Evolutionary conservation across 1,139 yeast species (phyloP).

Genomic region (Hemisphaericaspora xylofermentans): DNA sequence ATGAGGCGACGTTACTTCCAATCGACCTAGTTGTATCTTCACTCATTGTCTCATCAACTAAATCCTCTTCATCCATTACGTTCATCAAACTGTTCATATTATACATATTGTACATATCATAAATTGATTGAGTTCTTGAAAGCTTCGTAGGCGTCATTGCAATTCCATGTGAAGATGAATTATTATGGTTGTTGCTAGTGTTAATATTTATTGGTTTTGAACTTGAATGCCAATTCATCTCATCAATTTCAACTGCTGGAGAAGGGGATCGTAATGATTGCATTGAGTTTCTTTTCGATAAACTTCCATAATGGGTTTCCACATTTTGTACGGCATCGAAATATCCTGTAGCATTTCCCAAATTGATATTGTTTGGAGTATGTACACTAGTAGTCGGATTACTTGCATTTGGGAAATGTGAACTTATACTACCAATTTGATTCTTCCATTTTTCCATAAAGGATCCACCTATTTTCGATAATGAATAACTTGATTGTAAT

Average conservation of each 20-base stretch:
- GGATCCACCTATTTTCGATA: constrained; percentile 44
- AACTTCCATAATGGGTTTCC: constrained; percentile 15
- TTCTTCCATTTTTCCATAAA: constrained; percentile 49
- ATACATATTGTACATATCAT: constrained; percentile 30
- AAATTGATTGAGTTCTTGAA: constrained; percentile 42
- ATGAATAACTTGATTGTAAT: constrained; percentile 39
- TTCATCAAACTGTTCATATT: constrained; percentile 13
- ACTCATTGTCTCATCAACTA: constrained; percentile 3
- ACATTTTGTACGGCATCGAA: constrained; percentile 11
- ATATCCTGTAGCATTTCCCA: constrained; percentile 16
- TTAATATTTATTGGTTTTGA: constrained; percentile 14
- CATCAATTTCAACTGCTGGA: constrained; percentile 48
- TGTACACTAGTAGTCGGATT: constrained; percentile 1
- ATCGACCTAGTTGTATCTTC: background rate
- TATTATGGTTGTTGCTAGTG: constrained; percentile 5
- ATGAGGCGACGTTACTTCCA: background rate
- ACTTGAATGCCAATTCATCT: constrained; percentile 33
- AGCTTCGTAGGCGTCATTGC: constrained; percentile 21
- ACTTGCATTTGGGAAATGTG: constrained; percentile 11
- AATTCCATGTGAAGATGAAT: constrained; percentile 3
- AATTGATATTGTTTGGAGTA: constrained; percentile 2
- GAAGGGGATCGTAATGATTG: constrained; percentile 46
- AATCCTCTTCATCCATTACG: constrained; percentile 11
- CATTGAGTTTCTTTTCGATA: constrained; percentile 28
- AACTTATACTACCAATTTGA: constrained; percentile 24